Conservation (phyloP, 768 basidiomycete genomes). For the Clitopilus passeckerianus region DNA sequence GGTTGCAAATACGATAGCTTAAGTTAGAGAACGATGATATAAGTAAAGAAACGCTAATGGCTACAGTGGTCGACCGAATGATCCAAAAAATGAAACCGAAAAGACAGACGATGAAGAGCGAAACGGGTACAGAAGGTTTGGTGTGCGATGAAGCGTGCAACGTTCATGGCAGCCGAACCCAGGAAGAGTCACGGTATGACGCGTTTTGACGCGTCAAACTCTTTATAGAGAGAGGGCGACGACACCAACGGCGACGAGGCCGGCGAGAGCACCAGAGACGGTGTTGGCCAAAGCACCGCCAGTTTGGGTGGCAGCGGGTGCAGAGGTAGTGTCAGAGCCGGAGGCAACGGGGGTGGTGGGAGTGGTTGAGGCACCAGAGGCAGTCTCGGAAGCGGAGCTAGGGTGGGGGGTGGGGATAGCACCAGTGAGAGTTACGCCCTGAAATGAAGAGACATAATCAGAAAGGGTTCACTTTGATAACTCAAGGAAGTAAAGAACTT, state of each 20-base stretch:
- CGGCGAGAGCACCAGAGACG: constrained; percentile 30
- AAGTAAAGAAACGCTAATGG: background rate
- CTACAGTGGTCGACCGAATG: background rate
- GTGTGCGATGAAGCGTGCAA: background rate
- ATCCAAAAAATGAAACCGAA: background rate
- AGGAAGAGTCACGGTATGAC: background rate
- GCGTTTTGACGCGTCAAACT: background rate
- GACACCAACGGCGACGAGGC: constrained; percentile 37
- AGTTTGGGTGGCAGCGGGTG: constrained; percentile 8
- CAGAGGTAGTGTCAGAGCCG: constrained; percentile 6
- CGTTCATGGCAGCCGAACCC: background rate
- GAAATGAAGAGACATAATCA: background rate
- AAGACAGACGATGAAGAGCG: background rate
- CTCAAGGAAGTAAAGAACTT: constrained; percentile 18
- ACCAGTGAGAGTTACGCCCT: constrained; percentile 52
- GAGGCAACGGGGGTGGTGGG: constrained; percentile 4
- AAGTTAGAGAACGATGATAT: background rate
- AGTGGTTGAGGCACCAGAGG: constrained; percentile 2
- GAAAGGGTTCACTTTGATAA: background rate
- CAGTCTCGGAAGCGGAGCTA: constrained; percentile 2
- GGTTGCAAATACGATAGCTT: background rate
- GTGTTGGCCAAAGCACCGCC: constrained; percentile 17
- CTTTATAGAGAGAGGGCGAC: constrained; percentile 40
- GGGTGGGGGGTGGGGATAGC: constrained; percentile 10
- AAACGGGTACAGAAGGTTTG: background rate